Evolutionary conservation across 805 yeast species (phyloP).

Genomic region (Starmera pachycereana): DNA sequence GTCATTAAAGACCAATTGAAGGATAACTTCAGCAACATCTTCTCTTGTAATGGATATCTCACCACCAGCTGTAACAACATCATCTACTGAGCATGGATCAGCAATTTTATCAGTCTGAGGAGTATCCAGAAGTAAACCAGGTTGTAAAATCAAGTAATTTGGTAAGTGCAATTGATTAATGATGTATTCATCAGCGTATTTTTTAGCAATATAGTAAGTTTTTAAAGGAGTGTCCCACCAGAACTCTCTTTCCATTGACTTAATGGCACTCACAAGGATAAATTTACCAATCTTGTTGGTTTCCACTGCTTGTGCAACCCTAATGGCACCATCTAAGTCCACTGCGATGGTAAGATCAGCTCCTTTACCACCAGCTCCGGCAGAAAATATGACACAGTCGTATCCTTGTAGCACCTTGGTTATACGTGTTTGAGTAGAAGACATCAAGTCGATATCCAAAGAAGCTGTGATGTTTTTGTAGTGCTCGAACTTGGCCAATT

Average conservation of each 20-base stretch:
- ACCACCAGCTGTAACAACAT: background rate
- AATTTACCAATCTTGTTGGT: conserved; percentile 32
- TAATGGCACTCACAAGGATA: conserved; percentile 45
- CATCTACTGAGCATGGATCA: conserved; percentile 18
- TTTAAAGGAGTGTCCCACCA: conserved; percentile 30
- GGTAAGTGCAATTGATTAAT: conserved; percentile 27
- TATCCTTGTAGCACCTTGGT: conserved; percentile 31
- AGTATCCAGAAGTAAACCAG: conserved; percentile 34
- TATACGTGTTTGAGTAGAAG: conserved; percentile 24
- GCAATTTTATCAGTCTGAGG: conserved; percentile 33
- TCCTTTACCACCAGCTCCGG: conserved; percentile 54
- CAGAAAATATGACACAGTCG: conserved; percentile 49
- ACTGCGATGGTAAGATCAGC: conserved; percentile 34
- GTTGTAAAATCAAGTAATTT: conserved; percentile 44
- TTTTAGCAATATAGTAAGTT: conserved; percentile 49
- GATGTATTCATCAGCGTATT: conserved; percentile 44
- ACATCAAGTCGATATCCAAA: conserved; percentile 28
- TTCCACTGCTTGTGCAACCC: conserved; percentile 44
- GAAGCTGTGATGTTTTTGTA: conserved; percentile 25
- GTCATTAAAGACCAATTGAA: conserved; percentile 25
- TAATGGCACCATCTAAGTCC: conserved; percentile 55
- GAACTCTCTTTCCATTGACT: conserved; percentile 39
- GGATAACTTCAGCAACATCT: conserved; percentile 44
- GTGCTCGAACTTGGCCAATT: conserved; percentile 25
- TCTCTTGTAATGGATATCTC: conserved; percentile 27